Conservation (phyloP, 2,329 filamentous ascomycete genomes). For the Hypoxylon sp. region DNA sequence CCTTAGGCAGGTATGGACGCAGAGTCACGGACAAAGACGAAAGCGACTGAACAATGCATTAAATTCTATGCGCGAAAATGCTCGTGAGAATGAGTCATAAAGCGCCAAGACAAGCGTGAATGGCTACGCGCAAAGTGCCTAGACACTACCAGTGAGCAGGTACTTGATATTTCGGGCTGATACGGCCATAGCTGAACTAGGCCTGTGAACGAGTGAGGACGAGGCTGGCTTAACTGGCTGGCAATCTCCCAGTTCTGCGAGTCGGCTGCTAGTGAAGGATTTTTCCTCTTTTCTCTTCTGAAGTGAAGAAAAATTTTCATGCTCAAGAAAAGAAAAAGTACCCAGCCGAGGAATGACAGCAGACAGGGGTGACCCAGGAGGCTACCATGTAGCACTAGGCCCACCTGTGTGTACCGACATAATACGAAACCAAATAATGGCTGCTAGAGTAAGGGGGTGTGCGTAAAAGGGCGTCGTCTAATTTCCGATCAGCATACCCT, state of each 20-base stretch:
- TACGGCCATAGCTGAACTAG: too few relatives aligned
- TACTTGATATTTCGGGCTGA: conserved; percentile 37
- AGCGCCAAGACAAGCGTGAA: conserved; percentile 31
- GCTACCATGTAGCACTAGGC: conserved; percentile 20
- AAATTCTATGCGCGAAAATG: conserved; percentile 18
- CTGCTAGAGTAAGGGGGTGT: conserved; percentile 14
- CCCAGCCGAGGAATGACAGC: conserved; percentile 9
- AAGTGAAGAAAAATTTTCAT: conserved; percentile 12
- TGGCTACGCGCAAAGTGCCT: too few relatives aligned
- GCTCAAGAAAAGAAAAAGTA: background rate
- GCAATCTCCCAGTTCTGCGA: conserved; percentile 24
- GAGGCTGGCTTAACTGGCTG: conserved; percentile 41
- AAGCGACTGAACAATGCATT: conserved; percentile 21
- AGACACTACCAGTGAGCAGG: too few relatives aligned
- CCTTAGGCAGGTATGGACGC: background rate
- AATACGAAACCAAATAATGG: conserved; percentile 39
- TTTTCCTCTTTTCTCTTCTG: conserved; percentile 12
- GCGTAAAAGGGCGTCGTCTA: conserved; percentile 3
- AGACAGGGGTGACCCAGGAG: conserved; percentile 26
- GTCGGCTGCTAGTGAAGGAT: too few relatives aligned
- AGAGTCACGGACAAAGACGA: conserved; percentile 2
- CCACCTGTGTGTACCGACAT: conserved; percentile 37
- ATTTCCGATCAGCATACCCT: conserved; percentile 3
- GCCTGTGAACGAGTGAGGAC: too few relatives aligned
- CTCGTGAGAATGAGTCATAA: conserved; percentile 43